A percentile compares a stretch with the other conserved stretches of the same genome.
These are phyloP conservation scores for Trichoderma citrinoviride DNA, from an alignment of 2,329 filamentous ascomycete species.

Conservation along the genomic window DNA sequence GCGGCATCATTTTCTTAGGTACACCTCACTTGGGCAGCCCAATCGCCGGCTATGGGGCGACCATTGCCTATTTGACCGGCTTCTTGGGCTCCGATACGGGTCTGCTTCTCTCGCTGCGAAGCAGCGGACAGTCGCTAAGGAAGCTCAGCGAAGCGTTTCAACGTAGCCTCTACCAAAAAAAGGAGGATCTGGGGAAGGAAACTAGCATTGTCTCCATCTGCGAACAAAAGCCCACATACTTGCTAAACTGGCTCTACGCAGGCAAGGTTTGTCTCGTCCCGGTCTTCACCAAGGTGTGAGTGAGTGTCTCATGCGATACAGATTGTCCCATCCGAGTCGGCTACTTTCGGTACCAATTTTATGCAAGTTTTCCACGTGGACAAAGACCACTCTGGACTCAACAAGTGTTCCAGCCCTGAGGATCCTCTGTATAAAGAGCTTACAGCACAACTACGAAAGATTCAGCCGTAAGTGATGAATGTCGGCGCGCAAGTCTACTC, in stretches of 20 bases:
- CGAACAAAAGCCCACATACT: conserved; percentile 25
- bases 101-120: conserved; percentile 20
- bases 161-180: not conserved
- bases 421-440: conserved; percentile 20
- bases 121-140: conserved; percentile 6
- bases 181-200: not conserved
- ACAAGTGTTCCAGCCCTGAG: conserved; percentile 20
- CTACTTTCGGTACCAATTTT: not conserved
- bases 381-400: conserved; percentile 26
- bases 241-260: conserved; percentile 19
- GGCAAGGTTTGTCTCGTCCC: too few species aligned
- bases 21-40: conserved; percentile 24
- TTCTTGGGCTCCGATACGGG: conserved; percentile 23
- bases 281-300: too few species aligned
- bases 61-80: conserved; percentile 12
- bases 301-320: not conserved
- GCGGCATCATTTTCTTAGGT: conserved; percentile 25
- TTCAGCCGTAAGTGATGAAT: not conserved
- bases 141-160: not conserved
- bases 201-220: conserved; percentile 23
- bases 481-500: fast-evolving
- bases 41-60: conserved; percentile 11
- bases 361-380: not conserved
- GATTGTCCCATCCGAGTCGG: not conserved
- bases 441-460: not conserved